Evolutionary conservation across 768 basidiomycete genomes (phyloP).

Genomic region (Kwoniella newhampshirensis): DNA sequence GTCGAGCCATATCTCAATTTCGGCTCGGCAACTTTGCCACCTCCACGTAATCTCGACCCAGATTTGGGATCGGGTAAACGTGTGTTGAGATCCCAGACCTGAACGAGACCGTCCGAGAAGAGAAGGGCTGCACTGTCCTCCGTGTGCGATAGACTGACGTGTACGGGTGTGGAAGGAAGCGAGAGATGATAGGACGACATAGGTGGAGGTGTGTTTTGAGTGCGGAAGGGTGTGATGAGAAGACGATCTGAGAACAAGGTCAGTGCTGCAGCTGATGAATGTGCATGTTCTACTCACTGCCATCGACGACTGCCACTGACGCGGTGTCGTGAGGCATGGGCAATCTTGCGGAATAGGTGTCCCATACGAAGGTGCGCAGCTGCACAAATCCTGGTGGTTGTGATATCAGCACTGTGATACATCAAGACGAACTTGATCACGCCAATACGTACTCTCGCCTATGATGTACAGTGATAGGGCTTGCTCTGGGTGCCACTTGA

Average conservation of each 20-base stretch:
- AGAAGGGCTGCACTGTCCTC: slow-evolving; percentile 66
- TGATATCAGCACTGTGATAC: neutral
- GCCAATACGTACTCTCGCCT: slow-evolving; percentile 62
- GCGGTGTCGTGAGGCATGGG: slow-evolving; percentile 73
- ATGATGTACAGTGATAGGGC: slow-evolving; percentile 66
- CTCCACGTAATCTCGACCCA: slow-evolving; percentile 41
- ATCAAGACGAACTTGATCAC: neutral
- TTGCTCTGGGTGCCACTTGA: slow-evolving; percentile 85
- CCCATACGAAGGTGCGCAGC: slow-evolving; percentile 69
- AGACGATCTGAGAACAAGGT: slow-evolving; percentile 60
- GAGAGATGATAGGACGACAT: slow-evolving; percentile 70
- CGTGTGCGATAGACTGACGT: slow-evolving; percentile 64
- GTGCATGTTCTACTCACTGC: slow-evolving; percentile 60
- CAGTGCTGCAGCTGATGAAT: neutral
- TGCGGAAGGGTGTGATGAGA: slow-evolving; percentile 86
- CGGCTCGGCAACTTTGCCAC: slow-evolving; percentile 51
- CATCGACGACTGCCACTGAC: slow-evolving; percentile 83
- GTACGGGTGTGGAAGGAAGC: slow-evolving; percentile 60
- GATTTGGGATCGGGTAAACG: slow-evolving; percentile 55
- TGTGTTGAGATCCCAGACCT: slow-evolving; percentile 70
- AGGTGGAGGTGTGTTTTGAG: slow-evolving; percentile 96
- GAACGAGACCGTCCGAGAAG: slow-evolving; percentile 68
- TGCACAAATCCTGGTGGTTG: slow-evolving; percentile 58
- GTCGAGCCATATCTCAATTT: slow-evolving; percentile 24
- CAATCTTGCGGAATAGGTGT: slow-evolving; percentile 66